A percentile compares a stretch with the other conserved stretches of the same genome.
Evolutionary conservation across 352 stramenopile genomes (phyloP).

Genomic region (Globisporangium irregulare): DNA sequence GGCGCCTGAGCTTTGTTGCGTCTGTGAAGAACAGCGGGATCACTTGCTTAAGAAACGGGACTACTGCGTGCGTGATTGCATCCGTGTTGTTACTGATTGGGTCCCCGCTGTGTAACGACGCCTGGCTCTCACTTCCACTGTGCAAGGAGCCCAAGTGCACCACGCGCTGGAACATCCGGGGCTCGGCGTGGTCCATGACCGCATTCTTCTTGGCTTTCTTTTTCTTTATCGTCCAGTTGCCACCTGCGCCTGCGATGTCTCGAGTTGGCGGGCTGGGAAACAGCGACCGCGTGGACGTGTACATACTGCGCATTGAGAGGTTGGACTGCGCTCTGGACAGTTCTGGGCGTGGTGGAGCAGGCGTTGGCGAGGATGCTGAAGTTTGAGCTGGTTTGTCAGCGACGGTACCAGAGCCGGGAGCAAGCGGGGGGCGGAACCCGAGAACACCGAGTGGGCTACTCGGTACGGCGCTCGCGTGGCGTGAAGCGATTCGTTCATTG

Average conservation of each 20-base stretch:
- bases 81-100: neutral
- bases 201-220: slow-evolving; percentile 39
- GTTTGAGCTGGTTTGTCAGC: neutral
- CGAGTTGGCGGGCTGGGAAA: neutral
- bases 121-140: neutral
- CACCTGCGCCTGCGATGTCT: neutral
- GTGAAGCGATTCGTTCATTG: neutral
- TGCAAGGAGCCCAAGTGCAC: slow-evolving; percentile 15
- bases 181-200: slow-evolving; percentile 33
- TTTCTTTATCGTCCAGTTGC: neutral
- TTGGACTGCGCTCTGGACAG: neutral
- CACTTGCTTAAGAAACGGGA: slow-evolving; percentile 15
- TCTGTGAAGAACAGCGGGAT: slow-evolving; percentile 11
- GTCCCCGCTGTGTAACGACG: neutral
- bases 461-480: neutral
- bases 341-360: neutral
- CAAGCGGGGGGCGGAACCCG: slow-evolving; percentile 10
- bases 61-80: slow-evolving; percentile 9
- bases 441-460: neutral
- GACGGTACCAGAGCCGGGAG: neutral
- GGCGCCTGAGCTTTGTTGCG: neutral
- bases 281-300: slow-evolving; percentile 16
- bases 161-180: slow-evolving; percentile 34
- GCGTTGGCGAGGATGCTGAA: neutral
- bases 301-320: slow-evolving; percentile 15